Base-by-base conservation (phyloP, 2,329 filamentous ascomycete genomes). In the Penicillium sp. region DNA sequence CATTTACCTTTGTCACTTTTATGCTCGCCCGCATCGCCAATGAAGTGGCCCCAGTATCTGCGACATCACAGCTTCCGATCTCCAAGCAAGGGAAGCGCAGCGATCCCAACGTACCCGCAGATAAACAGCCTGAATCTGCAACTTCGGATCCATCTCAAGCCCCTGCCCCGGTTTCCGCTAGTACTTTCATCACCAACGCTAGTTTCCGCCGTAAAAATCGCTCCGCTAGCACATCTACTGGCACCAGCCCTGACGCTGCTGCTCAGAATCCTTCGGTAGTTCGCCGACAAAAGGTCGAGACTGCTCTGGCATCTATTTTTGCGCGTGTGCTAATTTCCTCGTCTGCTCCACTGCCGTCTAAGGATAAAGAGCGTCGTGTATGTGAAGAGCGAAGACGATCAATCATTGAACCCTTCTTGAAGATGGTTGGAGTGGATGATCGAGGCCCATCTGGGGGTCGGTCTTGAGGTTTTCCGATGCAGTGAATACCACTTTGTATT, bases 1-100 rank as follows among this genome's bases (percentile, higher is more conserved):
- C 89, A 0, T 96, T 97, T 66, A 89, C 96, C 2, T 91, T 97
- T 60, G 76, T 97, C 14, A 90, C 88, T 0, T 86, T 89, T 8
- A 92, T 91, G 73, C 79, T 97, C 10, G 79, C 80, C 19, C 79
- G 81, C 10, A 78, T 88, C 35, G 74, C 79, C 27, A 76, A 77
- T 32, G 84, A 87, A 63, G 71, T 86, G 7, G 74, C 74, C 2
- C 77, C 79, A 0, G 67, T 77, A 27, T 66, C 68, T 7, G 56
- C 61, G 2, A 47, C 53, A 30, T 46, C 55, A 13, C 29, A 50
- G 13, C 19, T 9, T 23, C 8, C 42, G 10, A 26, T 47, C 9
- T 26, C 47, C 26, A 60, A 56, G 9, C 16, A 38, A 9, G 42
- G 47, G 38, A 57, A 48, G 4, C 32, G 40, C 18, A 47, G 51